Evolutionary conservation across 1,284 basidiomycete genomes (phyloP), one percentile per base, ranked within the genome.

Genomic region (Boletus hoseneyae): DNA sequence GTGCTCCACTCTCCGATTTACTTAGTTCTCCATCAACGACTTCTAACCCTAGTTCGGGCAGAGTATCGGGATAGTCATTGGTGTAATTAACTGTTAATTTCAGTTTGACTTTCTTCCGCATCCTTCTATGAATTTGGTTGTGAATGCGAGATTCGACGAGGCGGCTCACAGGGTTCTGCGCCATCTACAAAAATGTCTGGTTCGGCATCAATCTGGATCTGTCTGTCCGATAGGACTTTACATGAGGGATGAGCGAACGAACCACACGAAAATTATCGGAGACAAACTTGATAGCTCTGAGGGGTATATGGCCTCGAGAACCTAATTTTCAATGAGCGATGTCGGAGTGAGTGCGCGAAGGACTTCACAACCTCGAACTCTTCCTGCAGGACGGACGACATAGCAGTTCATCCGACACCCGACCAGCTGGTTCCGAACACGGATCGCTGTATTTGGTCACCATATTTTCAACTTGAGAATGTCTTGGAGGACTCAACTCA

Each of bases 281-380:
- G 53, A 88, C 92, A 64, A 74, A 96, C 94, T 89, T 66, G 89
- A 83, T 54, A 97, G 77, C 70, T 98, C 95, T 61, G 92, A 87
- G 9, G 94, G 88, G 70, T 96, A 98, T 68, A 98, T 98, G 19
- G 92, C 88, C 74, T 96, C 93, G 58, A 98, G 82, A 23, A 97
- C 93, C 89, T 96, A 65, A 46, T 43, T 42, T 32, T 48, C 37
- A 32, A 30, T 59, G 46, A 59, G 58, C 35, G 48, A 47, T 33
- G 30, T 33, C 23, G 36, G n/a, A 23, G 13, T 27, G 35, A 25
- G 47, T 42, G 46, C 46, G 44, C 37, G 30, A 50, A 44, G 45
- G 46, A 53, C 27, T 41, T 51, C 60, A 50, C 50, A 61, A 94
- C 93, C 82, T 97, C 93, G 59, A 94, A 84, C 71, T 97, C 93